Percentiles rank a stretch among this genome's conserved stretches.
These are phyloP conservation scores for Entelexis sorbosivorans DNA, from an alignment of 1,139 yeast genomes.

Conservation along the genomic window DNA sequence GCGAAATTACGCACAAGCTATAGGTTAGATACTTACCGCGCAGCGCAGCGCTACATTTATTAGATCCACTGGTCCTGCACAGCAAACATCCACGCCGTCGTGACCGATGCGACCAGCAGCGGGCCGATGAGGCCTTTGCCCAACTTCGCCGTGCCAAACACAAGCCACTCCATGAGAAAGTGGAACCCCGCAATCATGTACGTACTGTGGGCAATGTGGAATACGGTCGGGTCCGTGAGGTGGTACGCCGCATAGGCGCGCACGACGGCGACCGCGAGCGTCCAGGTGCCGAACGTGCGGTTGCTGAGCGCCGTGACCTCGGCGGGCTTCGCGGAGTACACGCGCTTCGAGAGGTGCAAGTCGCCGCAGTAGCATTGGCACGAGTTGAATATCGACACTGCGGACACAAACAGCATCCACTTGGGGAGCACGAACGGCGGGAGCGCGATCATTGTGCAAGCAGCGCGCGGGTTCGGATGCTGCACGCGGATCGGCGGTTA, in stretches of 20 bases:
- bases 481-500: neutral
- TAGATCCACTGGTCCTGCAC: slow-evolving; percentile 1
- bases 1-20: no score
- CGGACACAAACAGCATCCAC: slow-evolving; percentile 62
- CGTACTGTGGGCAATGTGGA: slow-evolving; percentile 70
- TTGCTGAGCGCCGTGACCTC: slow-evolving; percentile 72
- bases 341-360: slow-evolving; percentile 60
- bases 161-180: slow-evolving; percentile 72
- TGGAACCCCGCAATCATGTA: slow-evolving; percentile 75
- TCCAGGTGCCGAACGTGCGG: slow-evolving; percentile 97
- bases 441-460: slow-evolving; percentile 1
- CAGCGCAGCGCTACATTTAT: no score
- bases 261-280: slow-evolving; percentile 71
- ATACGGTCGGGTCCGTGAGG: slow-evolving; percentile 55
- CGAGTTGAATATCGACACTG: slow-evolving; percentile 83
- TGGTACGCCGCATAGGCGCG: slow-evolving; percentile 82
- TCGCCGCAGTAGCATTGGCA: slow-evolving; percentile 76
- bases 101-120: slow-evolving; percentile 44
- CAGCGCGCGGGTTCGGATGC: neutral
- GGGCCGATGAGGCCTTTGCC: slow-evolving; percentile 91
- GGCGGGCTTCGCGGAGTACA: slow-evolving; percentile 56
- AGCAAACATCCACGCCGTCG: slow-evolving; percentile 40
- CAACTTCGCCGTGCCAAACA: slow-evolving; percentile 64
- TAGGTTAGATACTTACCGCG: no score
- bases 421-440: slow-evolving; percentile 48